phyloP scores from a whole-genome alignment of 2,329 filamentous ascomycete genomes.

The Nigrospora sphaerica region DNA sequence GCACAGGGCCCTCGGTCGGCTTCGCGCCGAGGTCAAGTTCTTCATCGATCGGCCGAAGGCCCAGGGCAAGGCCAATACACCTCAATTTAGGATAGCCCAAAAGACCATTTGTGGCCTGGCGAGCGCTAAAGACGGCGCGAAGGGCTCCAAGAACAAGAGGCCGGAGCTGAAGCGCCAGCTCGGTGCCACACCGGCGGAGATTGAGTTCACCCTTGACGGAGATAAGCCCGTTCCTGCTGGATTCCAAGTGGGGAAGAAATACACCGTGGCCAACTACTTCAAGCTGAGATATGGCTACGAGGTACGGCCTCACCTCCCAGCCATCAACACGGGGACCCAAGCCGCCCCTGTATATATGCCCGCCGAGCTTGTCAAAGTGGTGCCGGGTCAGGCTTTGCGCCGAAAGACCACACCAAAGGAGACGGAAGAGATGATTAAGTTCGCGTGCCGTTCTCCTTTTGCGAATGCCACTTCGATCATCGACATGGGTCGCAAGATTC shows the following conservation, averaged over 20 bases:
- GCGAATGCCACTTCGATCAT: constrained; percentile 63
- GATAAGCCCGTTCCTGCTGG: constrained; percentile 12
- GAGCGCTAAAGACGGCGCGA: constrained; percentile 23
- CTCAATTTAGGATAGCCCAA: constrained; percentile 6
- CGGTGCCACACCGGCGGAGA: constrained; percentile 15
- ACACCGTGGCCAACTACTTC: constrained; percentile 37
- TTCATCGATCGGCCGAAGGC: constrained; percentile 7
- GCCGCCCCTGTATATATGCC: constrained; percentile 57
- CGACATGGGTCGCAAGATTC: constrained; percentile 43
- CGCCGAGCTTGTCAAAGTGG: constrained; percentile 56
- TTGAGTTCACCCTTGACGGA: constrained; percentile 22
- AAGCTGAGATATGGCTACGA: constrained; percentile 15
- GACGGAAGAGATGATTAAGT: constrained; percentile 62
- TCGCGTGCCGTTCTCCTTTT: constrained; percentile 61
- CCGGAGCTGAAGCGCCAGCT: constrained; percentile 8
- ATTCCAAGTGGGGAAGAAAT: constrained; percentile 15
- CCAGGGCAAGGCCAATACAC: constrained; percentile 8
- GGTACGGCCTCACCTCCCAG: constrained; percentile 37
- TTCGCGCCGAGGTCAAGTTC: constrained; percentile 11
- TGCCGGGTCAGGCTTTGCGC: constrained; percentile 57
- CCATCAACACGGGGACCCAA: constrained; percentile 59
- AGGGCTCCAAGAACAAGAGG: constrained; percentile 18
- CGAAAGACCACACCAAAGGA: constrained; percentile 53
- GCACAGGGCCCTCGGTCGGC: constrained; percentile 9
- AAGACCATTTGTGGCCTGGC: constrained; percentile 15